phyloP scores from a whole-genome alignment of 2,329 filamentous ascomycete species.

The Penicillium griseofulvum region DNA sequence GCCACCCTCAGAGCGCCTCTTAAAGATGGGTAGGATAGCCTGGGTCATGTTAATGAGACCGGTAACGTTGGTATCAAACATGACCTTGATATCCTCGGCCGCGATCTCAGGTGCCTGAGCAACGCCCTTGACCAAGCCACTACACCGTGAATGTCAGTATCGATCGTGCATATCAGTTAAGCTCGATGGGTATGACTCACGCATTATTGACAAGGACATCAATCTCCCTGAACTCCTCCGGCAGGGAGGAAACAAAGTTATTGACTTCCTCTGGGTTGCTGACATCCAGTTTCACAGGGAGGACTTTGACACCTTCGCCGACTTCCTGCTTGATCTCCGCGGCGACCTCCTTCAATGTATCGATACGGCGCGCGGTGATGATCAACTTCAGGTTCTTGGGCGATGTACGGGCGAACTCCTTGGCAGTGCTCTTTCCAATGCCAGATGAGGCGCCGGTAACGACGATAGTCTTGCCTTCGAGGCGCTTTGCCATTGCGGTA shows the following conservation, averaged over 20 bases:
- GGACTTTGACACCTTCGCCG: conserved; percentile 74
- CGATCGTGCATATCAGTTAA: neutral
- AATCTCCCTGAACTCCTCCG: conserved; percentile 78
- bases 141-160: conserved; percentile 35
- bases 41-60: conserved; percentile 97
- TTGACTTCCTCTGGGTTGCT: conserved; percentile 73
- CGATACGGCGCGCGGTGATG: conserved; percentile 81
- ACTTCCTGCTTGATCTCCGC: conserved; percentile 73
- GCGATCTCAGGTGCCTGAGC: conserved; percentile 81
- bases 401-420: conserved; percentile 87
- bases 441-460: conserved; percentile 92
- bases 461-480: conserved; percentile 87
- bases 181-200: conserved; percentile 75
- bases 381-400: conserved; percentile 78
- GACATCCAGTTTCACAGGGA: conserved; percentile 82
- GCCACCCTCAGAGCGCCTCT: conserved; percentile 66
- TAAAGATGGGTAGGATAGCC: conserved; percentile 79
- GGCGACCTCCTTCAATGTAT: conserved; percentile 73
- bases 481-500: conserved; percentile 73
- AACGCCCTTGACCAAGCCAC: conserved; percentile 84
- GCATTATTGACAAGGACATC: conserved; percentile 95
- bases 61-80: conserved; percentile 92
- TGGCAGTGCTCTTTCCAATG: conserved; percentile 72
- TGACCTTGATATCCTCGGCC: conserved; percentile 75
- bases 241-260: conserved; percentile 69